Base-by-base conservation (phyloP, 257 asterid genomes). In the Jacaranda mimosifolia region DNA sequence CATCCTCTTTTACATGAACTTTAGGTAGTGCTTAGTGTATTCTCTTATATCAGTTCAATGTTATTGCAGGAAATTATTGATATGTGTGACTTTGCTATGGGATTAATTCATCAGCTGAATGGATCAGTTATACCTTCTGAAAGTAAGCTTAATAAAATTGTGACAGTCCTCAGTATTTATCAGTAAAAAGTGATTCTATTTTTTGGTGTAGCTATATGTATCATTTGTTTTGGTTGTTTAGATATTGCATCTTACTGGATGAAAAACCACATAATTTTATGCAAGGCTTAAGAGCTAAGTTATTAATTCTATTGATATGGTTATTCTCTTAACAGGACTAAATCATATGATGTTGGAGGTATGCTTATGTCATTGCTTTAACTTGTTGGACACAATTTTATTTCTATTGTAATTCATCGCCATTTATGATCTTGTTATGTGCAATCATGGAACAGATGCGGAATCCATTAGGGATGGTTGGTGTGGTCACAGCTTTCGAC, bases 261-360 rank as follows among this genome's bases (percentile, higher is more conserved):
- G 32, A 26, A 26, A 26, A 26, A 26, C 2, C 32, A 26, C 32
- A 26, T 26, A 26, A 26, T 26, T 26, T 26, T 26, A 26, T 26
- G 32, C 32, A 26, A 26, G 32, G 32, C 32, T 26, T 26, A 26
- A 26, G 2, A 26, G 32, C 32, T 26, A 26, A 26, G 32, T 26
- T 26, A 26, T 26, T 26, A 26, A 1, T 26, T 26, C 32, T 2
- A 26, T 26, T 26, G 32, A 1, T 26, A 26, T 26, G 32, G 19
- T 72, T 81, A n/a, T 66, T 67, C 65, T 79, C 35, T 83, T 42
- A 66, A 88, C 94, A 96, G 99, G 99, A 73, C 94, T 97, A 18
- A 96, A 93, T 83, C 99, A 96, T 78, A 82, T 91, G 95, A 96
- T 96, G 99, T 68, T 96, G 91, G 99, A 96, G 99, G 99, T 96